Evolutionary conservation across 2,329 filamentous ascomycete genomes (phyloP), one percentile per base, ranked within the genome.

Genomic region (Coccinonectria pachysandricola): DNA sequence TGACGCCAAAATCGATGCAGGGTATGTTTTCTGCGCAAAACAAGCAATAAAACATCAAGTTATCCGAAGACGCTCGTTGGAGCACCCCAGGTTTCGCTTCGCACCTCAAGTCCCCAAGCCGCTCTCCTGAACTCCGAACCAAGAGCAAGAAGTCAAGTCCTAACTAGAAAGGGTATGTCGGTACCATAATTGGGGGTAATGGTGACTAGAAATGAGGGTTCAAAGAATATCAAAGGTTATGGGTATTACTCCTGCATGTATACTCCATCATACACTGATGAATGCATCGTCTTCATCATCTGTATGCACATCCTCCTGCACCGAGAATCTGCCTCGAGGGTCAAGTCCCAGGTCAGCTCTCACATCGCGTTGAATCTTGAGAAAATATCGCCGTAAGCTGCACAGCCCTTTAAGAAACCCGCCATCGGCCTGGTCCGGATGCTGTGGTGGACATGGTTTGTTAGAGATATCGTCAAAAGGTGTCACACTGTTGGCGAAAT

Each of bases 401-500:
- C 78, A 67, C 32, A 98, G 56, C 1, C 91, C 91, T 30, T 87
- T 78, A 20, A 98, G 62, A 46, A 96, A 98, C 1, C 91, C 91
- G 15, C 77, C 71, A 42, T 98, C 91, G 6, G 93, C 77, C 34
- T 84, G 78, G 18, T 79, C 61, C 0, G 84, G 83, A 48, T 92
- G 74, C 32, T 74, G 69, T 4, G 91, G 91, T 9, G 91, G 91
- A 43, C 88, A 95, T 4, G 68, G 60, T 44, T 67, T 68, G 35
- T 68, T 64, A 26, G 60, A 56, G 32, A 73, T 64, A 8, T 75
- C 57, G 45, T 94, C 86, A 39, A 91, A 80, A 4, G 84, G 82
- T 2, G 87, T 96, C 18, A 96, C 78, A 48, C 88, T 95, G 52
- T 98, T 98, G 37, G 91, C 91, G 60, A 98, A 98, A 55, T 98